These are phyloP conservation scores for Macrolepiota fuliginosa DNA, from an alignment of 768 basidiomycete species.

Conservation along the genomic window DNA sequence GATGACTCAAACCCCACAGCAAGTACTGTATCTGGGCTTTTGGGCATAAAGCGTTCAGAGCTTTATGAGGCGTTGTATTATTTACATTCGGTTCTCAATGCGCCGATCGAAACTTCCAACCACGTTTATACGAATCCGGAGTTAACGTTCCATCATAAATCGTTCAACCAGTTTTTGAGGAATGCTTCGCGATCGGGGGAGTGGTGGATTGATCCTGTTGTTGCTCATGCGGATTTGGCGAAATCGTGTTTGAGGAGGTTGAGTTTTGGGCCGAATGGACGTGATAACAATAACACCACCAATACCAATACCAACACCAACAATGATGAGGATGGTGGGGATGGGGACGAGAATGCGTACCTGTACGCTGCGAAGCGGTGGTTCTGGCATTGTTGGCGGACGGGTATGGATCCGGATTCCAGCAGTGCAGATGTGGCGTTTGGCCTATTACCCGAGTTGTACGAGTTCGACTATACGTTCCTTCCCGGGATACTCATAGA, in stretches of 20 bases:
- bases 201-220: neutral
- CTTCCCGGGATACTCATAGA: neutral
- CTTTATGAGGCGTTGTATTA: neutral
- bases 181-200: neutral
- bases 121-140: neutral
- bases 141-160: constrained; percentile 1
- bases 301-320: neutral
- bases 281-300: neutral
- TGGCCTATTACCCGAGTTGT: neutral
- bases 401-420: neutral
- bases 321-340: too few species aligned
- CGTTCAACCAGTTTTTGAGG: constrained; percentile 1
- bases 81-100: neutral
- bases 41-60: neutral
- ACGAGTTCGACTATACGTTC: neutral
- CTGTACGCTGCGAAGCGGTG: neutral
- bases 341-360: neutral
- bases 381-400: constrained; percentile 9
- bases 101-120: neutral
- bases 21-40: neutral
- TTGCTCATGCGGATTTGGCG: neutral
- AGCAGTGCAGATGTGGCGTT: neutral
- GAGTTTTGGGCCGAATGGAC: neutral
- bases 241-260: neutral
- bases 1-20: neutral